phyloP scores from a whole-genome alignment of 306 rosid species.

The Fragaria iinumae region DNA sequence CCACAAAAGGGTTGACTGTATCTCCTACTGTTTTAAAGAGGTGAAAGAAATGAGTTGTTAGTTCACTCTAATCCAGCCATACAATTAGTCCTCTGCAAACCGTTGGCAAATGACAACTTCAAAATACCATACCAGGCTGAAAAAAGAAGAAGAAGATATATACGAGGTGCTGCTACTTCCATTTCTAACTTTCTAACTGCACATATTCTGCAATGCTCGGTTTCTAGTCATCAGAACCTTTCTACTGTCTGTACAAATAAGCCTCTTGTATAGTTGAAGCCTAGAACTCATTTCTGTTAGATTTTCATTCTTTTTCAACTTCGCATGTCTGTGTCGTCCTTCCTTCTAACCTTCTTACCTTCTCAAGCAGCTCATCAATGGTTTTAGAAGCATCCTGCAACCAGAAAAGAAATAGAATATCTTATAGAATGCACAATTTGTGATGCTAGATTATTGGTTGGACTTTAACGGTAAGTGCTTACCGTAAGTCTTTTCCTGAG shows the following conservation, averaged over 20 bases:
- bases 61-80: not conserved
- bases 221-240: not conserved
- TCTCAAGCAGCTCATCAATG: conserved; percentile 24
- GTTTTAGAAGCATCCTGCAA: conserved; percentile 28
- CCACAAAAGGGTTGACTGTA: not conserved
- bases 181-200: conserved; percentile 7
- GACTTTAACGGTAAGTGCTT: not conserved
- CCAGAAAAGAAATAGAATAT: not conserved
- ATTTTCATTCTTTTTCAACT: not conserved
- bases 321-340: conserved; percentile 2
- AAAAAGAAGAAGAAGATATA: not conserved
- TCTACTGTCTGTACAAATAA: not conserved
- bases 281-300: not conserved
- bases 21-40: not conserved
- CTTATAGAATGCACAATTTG: conserved; percentile 4
- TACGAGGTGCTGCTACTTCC: not conserved
- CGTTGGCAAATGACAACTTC: not conserved
- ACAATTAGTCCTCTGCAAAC: not conserved
- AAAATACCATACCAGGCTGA: not conserved
- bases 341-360: conserved; percentile 26
- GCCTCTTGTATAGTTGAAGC: not conserved
- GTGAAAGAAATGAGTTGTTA: not conserved
- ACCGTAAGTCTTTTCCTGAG: conserved; percentile 43
- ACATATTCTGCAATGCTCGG: not conserved
- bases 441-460: not conserved